Conservation (phyloP, 2,329 filamentous ascomycete species). For the Gnomoniopsis sp. region DNA sequence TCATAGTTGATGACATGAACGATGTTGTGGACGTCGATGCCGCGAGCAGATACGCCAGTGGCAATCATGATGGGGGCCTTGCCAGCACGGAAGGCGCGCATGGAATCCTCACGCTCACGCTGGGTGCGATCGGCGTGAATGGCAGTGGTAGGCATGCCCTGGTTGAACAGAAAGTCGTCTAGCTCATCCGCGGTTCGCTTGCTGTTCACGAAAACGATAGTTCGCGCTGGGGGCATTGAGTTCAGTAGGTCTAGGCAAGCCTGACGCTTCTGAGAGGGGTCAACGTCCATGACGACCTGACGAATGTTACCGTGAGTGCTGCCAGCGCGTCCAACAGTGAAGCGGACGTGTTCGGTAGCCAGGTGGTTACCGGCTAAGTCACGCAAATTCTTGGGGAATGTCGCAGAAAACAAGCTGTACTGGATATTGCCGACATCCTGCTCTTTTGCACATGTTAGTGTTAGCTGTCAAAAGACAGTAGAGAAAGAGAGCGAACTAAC, state of each 20-base stretch:
- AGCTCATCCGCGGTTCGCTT: conserved; percentile 76
- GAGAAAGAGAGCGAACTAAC: conserved; percentile 47
- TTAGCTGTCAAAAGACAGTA: not conserved
- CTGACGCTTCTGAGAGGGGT: conserved; percentile 64
- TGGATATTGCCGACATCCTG: conserved; percentile 68
- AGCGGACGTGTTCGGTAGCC: conserved; percentile 68
- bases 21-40: conserved; percentile 83
- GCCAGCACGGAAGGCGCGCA: conserved; percentile 79
- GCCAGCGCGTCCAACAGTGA: conserved; percentile 84
- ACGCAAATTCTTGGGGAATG: conserved; percentile 79
- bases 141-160: conserved; percentile 75
- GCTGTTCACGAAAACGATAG: conserved; percentile 85
- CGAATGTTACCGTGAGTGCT: conserved; percentile 79
- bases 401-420: conserved; percentile 89
- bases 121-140: conserved; percentile 88
- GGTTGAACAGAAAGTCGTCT: conserved; percentile 84
- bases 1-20: conserved; percentile 94
- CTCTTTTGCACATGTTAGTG: conserved; percentile 46
- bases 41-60: conserved; percentile 82
- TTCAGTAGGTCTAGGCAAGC: conserved; percentile 71
- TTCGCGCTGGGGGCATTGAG: conserved; percentile 68
- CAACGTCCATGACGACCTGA: conserved; percentile 69
- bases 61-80: conserved; percentile 76
- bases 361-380: conserved; percentile 75
- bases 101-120: conserved; percentile 83